Evolutionary conservation across 1,139 yeast genomes (phyloP).

Genomic region (Hyphopichia wangnamkhiaoensis): DNA sequence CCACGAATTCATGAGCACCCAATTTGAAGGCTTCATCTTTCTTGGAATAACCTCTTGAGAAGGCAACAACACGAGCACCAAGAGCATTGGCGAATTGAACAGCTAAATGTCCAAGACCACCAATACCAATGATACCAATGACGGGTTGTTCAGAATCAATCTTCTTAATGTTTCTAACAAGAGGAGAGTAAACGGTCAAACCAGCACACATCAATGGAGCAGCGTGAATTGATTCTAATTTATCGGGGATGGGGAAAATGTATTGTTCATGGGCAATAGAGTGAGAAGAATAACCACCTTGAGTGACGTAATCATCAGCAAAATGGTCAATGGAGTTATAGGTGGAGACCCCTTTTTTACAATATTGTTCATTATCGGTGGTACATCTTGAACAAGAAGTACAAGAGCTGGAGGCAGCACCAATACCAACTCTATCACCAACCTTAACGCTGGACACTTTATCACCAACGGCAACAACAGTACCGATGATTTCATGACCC

Average conservation of each 20-base stretch:
- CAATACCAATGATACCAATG: constrained; percentile 51
- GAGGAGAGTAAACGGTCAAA: constrained; percentile 60
- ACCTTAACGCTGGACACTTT: constrained; percentile 45
- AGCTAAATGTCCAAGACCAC: constrained; percentile 49
- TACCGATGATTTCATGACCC: constrained; percentile 59
- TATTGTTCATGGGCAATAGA: constrained; percentile 54
- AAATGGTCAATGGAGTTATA: constrained; percentile 40
- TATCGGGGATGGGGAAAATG: constrained; percentile 60
- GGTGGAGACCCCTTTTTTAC: constrained; percentile 43
- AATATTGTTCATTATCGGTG: constrained; percentile 50
- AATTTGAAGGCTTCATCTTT: constrained; percentile 35
- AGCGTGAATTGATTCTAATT: constrained; percentile 44
- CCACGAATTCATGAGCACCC: constrained; percentile 43
- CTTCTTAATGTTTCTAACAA: constrained; percentile 34
- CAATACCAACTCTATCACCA: constrained; percentile 66
- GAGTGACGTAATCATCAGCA: constrained; percentile 39
- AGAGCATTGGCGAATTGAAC: constrained; percentile 42
- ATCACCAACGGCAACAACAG: constrained; percentile 52
- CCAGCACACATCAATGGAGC: constrained; percentile 74
- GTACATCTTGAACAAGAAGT: constrained; percentile 48
- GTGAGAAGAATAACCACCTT: constrained; percentile 66
- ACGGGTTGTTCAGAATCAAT: constrained; percentile 34
- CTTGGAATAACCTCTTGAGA: constrained; percentile 38
- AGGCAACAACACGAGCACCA: constrained; percentile 43
- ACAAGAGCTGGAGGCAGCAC: constrained; percentile 56